Evolutionary conservation across 148 eudicot genomes (phyloP).

Genomic region (Camellia sinensis): DNA sequence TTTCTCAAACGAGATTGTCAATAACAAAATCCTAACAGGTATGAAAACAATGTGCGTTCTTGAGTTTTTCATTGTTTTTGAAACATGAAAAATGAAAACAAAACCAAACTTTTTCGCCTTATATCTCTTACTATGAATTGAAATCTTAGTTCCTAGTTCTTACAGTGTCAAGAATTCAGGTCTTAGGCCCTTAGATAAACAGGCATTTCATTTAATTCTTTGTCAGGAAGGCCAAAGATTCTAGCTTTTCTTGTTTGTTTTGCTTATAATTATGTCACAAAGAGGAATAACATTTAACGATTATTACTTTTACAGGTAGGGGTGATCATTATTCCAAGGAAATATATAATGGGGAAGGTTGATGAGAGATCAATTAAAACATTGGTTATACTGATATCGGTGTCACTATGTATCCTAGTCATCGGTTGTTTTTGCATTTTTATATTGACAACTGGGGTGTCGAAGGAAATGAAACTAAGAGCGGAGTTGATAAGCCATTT

Average conservation of each 20-base stretch:
- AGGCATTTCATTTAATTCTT: too few species aligned
- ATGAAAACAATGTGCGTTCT: too few species aligned
- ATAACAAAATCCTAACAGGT: too few species aligned
- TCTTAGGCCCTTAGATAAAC: too few species aligned
- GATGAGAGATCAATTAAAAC: constrained; percentile 80
- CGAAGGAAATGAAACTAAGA: constrained; percentile 97
- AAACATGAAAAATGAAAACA: too few species aligned
- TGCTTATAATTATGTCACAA: not conserved
- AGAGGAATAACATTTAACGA: not conserved
- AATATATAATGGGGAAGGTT: constrained; percentile 90
- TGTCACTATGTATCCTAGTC: constrained; percentile 70
- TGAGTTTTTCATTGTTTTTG: too few species aligned
- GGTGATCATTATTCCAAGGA: constrained; percentile 84
- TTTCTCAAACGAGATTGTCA: too few species aligned
- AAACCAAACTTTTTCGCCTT: not conserved
- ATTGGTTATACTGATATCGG: constrained; percentile 75
- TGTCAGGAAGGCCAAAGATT: not conserved
- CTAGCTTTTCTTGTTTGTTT: constrained; percentile 5
- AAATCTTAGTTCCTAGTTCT: not conserved
- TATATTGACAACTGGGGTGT: constrained; percentile 88
- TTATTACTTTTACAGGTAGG: constrained; percentile 62
- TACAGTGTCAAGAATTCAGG: too few species aligned
- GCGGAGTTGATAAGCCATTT: constrained; percentile 86
- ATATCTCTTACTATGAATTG: not conserved
- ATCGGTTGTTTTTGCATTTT: constrained; percentile 89